These are phyloP conservation scores for Pichiaceae sp. DNA, from an alignment of 1,139 yeast species.

Conservation along the genomic window DNA sequence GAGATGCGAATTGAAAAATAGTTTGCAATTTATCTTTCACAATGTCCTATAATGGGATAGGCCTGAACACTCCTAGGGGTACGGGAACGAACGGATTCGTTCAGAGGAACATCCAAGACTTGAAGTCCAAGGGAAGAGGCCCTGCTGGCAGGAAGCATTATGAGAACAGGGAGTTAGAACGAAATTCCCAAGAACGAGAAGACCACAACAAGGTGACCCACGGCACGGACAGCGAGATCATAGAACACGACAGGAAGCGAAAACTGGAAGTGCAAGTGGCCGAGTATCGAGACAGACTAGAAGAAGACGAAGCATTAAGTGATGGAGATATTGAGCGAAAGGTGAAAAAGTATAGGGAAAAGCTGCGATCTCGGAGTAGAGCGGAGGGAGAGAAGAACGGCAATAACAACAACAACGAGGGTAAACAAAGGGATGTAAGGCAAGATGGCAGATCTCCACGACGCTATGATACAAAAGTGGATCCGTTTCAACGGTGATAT, in stretches of 20 bases:
- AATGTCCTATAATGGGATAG: conserved; percentile 66
- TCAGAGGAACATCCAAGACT: conserved; percentile 38
- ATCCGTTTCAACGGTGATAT: conserved; percentile 9
- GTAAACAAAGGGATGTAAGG: conserved; percentile 3
- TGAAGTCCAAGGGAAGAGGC: conserved; percentile 16
- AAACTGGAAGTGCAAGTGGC: conserved; percentile 44
- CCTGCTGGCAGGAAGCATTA: conserved; percentile 26
- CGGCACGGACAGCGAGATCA: conserved; percentile 28
- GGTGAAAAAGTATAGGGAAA: conserved; percentile 10
- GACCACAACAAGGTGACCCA: conserved; percentile 17
- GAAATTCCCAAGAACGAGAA: conserved; percentile 15
- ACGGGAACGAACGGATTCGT: conserved; percentile 68
- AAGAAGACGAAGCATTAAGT: conserved; percentile 29
- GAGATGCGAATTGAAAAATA: background rate
- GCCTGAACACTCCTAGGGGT: conserved; percentile 58
- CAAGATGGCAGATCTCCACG: conserved; percentile 2
- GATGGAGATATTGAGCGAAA: conserved; percentile 15
- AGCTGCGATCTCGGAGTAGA: conserved; percentile 1
- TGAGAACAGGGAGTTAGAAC: conserved; percentile 24
- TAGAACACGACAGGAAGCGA: conserved; percentile 40
- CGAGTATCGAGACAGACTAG: conserved; percentile 48
- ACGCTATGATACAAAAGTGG: conserved; percentile 9
- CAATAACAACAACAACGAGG: no score
- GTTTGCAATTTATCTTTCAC: background rate
- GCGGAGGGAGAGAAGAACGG: background rate